Evolutionary conservation across 805 yeast genomes (phyloP), one percentile per base, ranked within the genome.

Genomic region (Metschnikowia baotianmanensis): DNA sequence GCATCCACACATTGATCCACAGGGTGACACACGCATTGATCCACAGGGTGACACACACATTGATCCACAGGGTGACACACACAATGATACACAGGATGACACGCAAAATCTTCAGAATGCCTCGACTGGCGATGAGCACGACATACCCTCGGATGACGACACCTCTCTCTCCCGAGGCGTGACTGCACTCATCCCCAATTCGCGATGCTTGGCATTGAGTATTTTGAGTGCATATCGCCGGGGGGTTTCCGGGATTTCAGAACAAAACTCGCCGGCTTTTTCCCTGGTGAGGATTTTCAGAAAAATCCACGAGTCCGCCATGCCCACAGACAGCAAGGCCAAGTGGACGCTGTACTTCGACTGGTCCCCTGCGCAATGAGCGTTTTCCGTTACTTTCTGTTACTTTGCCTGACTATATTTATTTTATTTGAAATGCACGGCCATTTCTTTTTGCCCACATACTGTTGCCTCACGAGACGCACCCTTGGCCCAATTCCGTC

Each of bases 181-280:
- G 24, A 18, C 20, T 7, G 34, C 35, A 11, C 35, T 47, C 10
- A 20, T 45, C 5, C 50, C 53, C 23, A 48, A 43, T 17, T 48
- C 49, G 16, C 40, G 47, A 26, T 43, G 52, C 31, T 39, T 48
- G 18, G 54, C 54, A 6, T 31, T 41, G 34, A 44, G 39, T 23
- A 30, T 47, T 10, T 18, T 47, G 6, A 33, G 30, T 8, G 34
- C 42, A 3, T 47, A 37, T 28, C 11, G 27, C 20, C 17, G 21
- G 19, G 29, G 25, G n/a, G 30, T 11, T 10, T 8, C 34, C 8
- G 34, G 25, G 9, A 12, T 10, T 12, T 23, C 25, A 23, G 12
- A 23, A 12, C 3, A 10, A 12, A 10, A 12, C 25, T 10, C 12
- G 12, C 12, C 9, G 12, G 25, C 25, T 4, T 10, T 23, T 3